Percentiles rank a stretch among this genome's conserved stretches.
Evolutionary conservation across 2,329 filamentous ascomycete genomes (phyloP).

Genomic region (Fusarium annulatum): DNA sequence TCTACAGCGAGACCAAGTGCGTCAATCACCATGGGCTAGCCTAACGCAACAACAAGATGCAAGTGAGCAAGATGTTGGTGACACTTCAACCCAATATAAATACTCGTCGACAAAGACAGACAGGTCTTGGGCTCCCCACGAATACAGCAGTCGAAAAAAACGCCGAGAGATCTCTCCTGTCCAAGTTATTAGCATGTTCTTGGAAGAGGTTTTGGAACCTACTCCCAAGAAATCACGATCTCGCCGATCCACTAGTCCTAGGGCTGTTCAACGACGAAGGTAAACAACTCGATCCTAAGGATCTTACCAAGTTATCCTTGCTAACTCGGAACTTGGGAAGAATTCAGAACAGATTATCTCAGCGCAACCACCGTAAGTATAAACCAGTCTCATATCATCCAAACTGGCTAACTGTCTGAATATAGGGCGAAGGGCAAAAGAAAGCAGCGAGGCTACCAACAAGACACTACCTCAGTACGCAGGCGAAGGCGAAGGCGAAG

Average conservation of each 20-base stretch:
- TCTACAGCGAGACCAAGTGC: background rate
- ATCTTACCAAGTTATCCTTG: background rate
- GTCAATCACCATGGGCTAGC: background rate
- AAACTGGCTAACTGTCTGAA: background rate
- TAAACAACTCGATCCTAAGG: too few species aligned
- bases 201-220: background rate
- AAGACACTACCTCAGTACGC: too few species aligned
- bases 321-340: background rate
- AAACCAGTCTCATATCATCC: too few species aligned
- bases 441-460: background rate
- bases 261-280: background rate
- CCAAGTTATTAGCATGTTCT: background rate
- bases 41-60: background rate
- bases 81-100: background rate
- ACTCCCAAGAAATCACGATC: background rate
- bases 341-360: background rate
- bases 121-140: background rate
- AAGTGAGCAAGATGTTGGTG: background rate
- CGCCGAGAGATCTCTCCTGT: background rate
- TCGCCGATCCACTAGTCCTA: background rate
- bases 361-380: background rate
- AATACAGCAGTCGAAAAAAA: background rate
- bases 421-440: background rate
- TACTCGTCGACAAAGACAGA: background rate
- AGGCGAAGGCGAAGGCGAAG: background rate